A percentile compares a stretch with the other conserved stretches of the same genome.
phyloP scores from a whole-genome alignment of 495 filamentous ascomycete species.

The Hypomontagnella monticulosa region DNA sequence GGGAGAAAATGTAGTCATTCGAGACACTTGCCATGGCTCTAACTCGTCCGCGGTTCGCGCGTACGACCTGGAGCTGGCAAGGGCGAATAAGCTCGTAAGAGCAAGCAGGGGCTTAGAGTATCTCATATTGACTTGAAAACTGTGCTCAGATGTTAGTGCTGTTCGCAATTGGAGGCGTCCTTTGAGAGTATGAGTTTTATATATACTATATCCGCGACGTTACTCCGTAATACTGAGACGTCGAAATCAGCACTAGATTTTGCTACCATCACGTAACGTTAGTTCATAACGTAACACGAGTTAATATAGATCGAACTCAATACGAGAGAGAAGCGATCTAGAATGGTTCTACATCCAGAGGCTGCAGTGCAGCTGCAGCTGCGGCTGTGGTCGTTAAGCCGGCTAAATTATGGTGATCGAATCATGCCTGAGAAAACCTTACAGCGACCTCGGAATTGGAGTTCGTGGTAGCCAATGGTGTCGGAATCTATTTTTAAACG shows the following conservation, averaged over 20 bases:
- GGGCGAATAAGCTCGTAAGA: constrained; percentile 18
- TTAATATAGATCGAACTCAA: constrained; percentile 14
- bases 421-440: background rate
- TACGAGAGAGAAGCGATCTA: background rate
- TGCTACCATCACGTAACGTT: constrained; percentile 28
- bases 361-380: background rate
- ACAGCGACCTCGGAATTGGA: background rate
- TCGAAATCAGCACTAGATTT: background rate
- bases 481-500: constrained; percentile 15
- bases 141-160: background rate
- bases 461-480: constrained; percentile 10
- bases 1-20: constrained; percentile 16
- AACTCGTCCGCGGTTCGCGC: background rate
- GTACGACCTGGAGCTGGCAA: constrained; percentile 1
- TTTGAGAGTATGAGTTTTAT: background rate
- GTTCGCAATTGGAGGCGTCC: too few species aligned
- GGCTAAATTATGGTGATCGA: constrained; percentile 27
- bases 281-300: constrained; percentile 20
- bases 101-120: constrained; percentile 2
- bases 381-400: constrained; percentile 2
- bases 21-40: constrained; percentile 28
- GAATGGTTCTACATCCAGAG: background rate
- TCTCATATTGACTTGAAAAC: constrained; percentile 11
- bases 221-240: background rate
- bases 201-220: background rate